These are phyloP conservation scores for Teunomyces funiuensis DNA, from an alignment of 805 yeast genomes.

Conservation along the genomic window DNA sequence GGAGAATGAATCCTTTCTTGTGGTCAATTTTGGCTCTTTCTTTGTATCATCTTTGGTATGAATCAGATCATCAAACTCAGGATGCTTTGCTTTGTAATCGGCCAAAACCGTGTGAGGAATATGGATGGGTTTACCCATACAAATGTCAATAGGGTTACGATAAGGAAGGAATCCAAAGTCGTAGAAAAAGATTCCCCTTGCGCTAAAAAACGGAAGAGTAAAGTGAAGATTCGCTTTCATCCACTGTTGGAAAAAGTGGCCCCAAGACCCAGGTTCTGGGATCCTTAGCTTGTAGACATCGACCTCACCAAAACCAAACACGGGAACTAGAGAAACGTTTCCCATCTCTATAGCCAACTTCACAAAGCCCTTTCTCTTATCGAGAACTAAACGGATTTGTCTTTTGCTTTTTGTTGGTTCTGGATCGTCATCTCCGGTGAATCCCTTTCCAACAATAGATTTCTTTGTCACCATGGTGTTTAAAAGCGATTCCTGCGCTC, in stretches of 20 bases:
- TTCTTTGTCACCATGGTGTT: slow-evolving; percentile 37
- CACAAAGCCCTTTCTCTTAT: slow-evolving; percentile 83
- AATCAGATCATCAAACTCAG: slow-evolving; percentile 22
- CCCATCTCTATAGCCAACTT: slow-evolving; percentile 81
- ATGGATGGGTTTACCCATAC: slow-evolving; percentile 66
- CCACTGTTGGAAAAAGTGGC: slow-evolving; percentile 66
- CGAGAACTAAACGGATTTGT: slow-evolving; percentile 66
- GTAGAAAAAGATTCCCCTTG: slow-evolving; percentile 88
- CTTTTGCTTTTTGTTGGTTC: slow-evolving; percentile 22
- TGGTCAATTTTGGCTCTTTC: not conserved
- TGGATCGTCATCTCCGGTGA: slow-evolving; percentile 14
- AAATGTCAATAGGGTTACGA: slow-evolving; percentile 75
- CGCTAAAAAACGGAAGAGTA: slow-evolving; percentile 88
- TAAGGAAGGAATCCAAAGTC: slow-evolving; percentile 90
- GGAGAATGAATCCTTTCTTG: slow-evolving; percentile 25
- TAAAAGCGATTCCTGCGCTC: slow-evolving; percentile 86
- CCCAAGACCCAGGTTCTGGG: slow-evolving; percentile 40
- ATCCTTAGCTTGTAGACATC: slow-evolving; percentile 47
- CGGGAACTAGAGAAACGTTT: slow-evolving; percentile 79
- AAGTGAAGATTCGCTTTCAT: slow-evolving; percentile 73
- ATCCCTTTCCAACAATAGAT: slow-evolving; percentile 37
- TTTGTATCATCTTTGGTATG: slow-evolving; percentile 5
- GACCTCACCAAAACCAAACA: slow-evolving; percentile 88
- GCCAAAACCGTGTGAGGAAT: slow-evolving; percentile 45
- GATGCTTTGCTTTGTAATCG: slow-evolving; percentile 31